A percentile compares a stretch with the other conserved stretches of the same genome.
Conservation (phyloP, 2,329 filamentous ascomycete species). For the Aspergillus sp. region DNA sequence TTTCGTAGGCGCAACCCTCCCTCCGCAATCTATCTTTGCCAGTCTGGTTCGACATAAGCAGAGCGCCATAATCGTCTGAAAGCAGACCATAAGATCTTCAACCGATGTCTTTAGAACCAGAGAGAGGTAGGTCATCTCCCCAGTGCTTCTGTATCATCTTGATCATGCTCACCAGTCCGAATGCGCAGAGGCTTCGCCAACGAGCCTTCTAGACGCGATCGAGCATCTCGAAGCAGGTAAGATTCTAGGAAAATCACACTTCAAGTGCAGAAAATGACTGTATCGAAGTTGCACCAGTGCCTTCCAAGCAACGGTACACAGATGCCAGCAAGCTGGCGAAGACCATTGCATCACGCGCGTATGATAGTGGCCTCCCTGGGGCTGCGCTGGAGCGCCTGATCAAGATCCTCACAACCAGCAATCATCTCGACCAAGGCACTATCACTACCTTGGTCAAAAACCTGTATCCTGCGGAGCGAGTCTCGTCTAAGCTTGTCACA, state of each 20-base stretch:
- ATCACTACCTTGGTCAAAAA: constrained; percentile 68
- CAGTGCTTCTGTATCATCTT: background rate
- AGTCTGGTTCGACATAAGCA: no score
- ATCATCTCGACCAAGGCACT: constrained; percentile 73
- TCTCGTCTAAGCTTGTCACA: constrained; percentile 62
- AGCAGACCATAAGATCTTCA: background rate
- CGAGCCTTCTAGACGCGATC: constrained; percentile 31
- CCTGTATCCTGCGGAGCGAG: constrained; percentile 68
- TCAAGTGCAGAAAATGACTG: background rate
- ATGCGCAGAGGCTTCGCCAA: constrained; percentile 16
- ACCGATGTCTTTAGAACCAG: background rate
- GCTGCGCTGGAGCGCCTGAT: constrained; percentile 63
- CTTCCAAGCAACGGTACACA: constrained; percentile 64
- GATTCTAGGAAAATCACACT: background rate
- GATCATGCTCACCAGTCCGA: background rate
- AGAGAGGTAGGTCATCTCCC: background rate
- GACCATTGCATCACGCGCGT: constrained; percentile 61
- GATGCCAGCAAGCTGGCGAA: constrained; percentile 66
- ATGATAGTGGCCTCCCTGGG: constrained; percentile 65
- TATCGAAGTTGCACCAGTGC: constrained; percentile 38
- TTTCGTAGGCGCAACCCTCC: no score
- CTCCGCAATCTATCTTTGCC: no score
- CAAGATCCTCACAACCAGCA: constrained; percentile 65
- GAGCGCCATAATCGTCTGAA: background rate
- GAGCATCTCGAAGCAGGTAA: constrained; percentile 39